Base-by-base conservation (phyloP, 345 rosid species). In the Toxicodendron radicans region DNA sequence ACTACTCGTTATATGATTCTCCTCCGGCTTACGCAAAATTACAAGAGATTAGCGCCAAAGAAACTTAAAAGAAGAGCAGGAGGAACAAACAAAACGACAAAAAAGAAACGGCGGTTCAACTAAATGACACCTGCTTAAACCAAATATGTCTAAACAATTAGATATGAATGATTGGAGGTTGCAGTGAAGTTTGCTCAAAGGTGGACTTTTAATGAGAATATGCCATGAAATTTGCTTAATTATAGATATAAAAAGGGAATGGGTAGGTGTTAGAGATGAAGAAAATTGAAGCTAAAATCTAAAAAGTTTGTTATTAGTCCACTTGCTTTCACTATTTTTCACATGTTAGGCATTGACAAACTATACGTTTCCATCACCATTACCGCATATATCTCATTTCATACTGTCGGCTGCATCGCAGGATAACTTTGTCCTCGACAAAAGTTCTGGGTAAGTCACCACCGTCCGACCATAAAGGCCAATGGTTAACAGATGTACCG, bases 121-220 rank as follows among this genome's bases (percentile, higher is more conserved):
- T 14, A 77, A 75, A 82, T 75, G 80, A 68, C 79, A 74, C 56
- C 54, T 7, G 64, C 45, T 52, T 66, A 71, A 33, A 33, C 86
- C 81, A 43, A 51, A 51, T 49, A 12, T 18, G 58, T 35, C 24
- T 7, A 30, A 14, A 13, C 35, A 16, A 60, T 41, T 63, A 13
- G 17, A 12, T n/a, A 14, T 16, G 54, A 51, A 0, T 51, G 54
- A 51, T 13, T 4, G 54, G 54, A 49, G 54, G 7, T 51, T 51
- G 18, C 6, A 14, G 7, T 51, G 16, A 13, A 16, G 17, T 16
- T 18, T 16, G 17, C 17, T 18, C 32, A 9, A 32, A 1, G 14
- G 49, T 68, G 30, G 67, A 59, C 67, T 67, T 67, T 75, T 20
- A 2, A 53, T 5, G 18, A n/a, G 6, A 27, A 27, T 27, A 27